Conservation (phyloP, 2,329 filamentous ascomycete species). For the Thelonectria rubi region DNA sequence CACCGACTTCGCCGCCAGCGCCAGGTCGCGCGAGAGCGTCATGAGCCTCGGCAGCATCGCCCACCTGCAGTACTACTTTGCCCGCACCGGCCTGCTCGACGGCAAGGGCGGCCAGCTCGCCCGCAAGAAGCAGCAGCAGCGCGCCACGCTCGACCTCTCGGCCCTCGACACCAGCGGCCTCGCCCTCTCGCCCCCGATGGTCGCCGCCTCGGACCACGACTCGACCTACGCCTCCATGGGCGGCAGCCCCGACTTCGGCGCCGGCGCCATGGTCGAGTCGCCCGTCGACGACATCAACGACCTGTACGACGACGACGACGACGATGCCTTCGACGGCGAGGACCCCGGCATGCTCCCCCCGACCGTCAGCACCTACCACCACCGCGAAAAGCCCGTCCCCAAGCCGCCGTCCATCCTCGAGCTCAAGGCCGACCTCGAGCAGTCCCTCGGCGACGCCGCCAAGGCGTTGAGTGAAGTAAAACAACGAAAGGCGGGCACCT, state of each 20-base stretch:
- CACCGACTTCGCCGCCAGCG: constrained; percentile 90
- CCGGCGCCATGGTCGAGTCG: constrained; percentile 57
- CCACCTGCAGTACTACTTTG: constrained; percentile 98
- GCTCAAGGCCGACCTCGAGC: constrained; percentile 73
- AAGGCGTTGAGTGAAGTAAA: constrained; percentile 71
- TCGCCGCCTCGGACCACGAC: constrained; percentile 61
- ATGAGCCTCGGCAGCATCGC: constrained; percentile 96
- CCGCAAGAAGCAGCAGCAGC: constrained; percentile 72
- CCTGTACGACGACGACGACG: constrained; percentile 64
- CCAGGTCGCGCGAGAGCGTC: constrained; percentile 90
- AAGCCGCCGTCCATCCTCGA: constrained; percentile 85
- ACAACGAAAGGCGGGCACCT: constrained; percentile 47
- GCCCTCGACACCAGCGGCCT: constrained; percentile 52
- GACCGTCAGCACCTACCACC: constrained; percentile 94
- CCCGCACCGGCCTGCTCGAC: constrained; percentile 89
- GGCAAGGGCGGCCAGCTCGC: constrained; percentile 90
- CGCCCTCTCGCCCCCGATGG: constrained; percentile 44
- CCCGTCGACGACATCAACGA: constrained; percentile 63
- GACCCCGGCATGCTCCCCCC: constrained; percentile 90
- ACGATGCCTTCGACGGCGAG: constrained; percentile 67
- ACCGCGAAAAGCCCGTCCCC: constrained; percentile 81
- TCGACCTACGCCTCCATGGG: constrained; percentile 68
- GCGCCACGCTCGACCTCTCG: constrained; percentile 66
- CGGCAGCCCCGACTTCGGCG: constrained; percentile 64
- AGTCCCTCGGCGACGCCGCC: constrained; percentile 73